Conservation (phyloP, 441 rosid genomes). For the Hypseocharis bilobata region DNA sequence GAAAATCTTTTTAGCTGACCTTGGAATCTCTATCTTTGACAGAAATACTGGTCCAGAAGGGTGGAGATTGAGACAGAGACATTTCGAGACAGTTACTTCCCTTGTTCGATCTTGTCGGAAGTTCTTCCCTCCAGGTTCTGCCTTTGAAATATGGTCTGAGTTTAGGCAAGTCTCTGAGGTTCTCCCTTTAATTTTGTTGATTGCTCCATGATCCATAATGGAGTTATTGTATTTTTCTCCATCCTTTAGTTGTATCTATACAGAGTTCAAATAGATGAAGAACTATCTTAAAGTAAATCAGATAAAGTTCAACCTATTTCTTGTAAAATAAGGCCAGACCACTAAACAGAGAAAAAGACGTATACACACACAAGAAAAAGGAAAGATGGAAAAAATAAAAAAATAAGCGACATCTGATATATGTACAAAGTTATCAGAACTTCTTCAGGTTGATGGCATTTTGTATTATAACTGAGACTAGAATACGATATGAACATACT, state of each 20-base stretch:
- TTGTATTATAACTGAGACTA: neutral
- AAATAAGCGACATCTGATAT: neutral
- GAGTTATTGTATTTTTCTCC: neutral
- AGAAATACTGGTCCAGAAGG: conserved; percentile 99
- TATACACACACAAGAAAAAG: conserved; percentile 1
- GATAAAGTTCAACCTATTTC: neutral
- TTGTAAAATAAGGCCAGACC: neutral
- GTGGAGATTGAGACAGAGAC: conserved; percentile 91
- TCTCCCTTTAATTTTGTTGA: neutral
- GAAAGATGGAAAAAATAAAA: neutral
- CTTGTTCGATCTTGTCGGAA: conserved; percentile 83
- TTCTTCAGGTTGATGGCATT: conserved; percentile 1
- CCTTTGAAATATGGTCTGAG: conserved; percentile 93
- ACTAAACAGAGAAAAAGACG: too few relatives aligned
- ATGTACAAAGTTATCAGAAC: neutral
- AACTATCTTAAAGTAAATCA: neutral
- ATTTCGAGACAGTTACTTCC: conserved; percentile 75
- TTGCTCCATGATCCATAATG: conserved; percentile 17
- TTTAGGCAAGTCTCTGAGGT: conserved; percentile 50
- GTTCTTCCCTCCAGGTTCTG: conserved; percentile 83
- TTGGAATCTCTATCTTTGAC: conserved; percentile 17
- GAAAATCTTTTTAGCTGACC: neutral
- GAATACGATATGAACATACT: neutral
- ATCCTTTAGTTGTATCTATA: conserved; percentile 1
- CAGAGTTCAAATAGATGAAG: neutral